A percentile compares a stretch with the other conserved stretches of the same genome.
Evolutionary conservation across 257 asterid genomes (phyloP).

Genomic region (Petunia secreta): DNA sequence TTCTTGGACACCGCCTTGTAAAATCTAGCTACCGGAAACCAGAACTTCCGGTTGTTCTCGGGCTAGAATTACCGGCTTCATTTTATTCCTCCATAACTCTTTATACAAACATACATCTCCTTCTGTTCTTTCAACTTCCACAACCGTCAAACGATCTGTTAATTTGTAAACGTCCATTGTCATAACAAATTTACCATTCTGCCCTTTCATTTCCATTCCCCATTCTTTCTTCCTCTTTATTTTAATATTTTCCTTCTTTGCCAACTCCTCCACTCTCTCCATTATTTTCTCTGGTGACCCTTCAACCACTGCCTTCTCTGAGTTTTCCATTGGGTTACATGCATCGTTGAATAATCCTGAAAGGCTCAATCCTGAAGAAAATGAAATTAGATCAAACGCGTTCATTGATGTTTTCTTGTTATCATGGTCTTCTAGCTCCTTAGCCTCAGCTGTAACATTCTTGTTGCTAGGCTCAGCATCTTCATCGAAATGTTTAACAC

Average conservation of each 20-base stretch:
- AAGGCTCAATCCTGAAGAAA: constrained; percentile 51
- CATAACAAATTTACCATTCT: constrained; percentile 39
- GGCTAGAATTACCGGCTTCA: constrained; percentile 43
- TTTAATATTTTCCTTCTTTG: constrained; percentile 34
- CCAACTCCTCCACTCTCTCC: constrained; percentile 43
- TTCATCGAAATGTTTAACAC: constrained; percentile 6
- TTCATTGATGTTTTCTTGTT: constrained; percentile 30
- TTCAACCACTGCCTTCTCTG: constrained; percentile 43
- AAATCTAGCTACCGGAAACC: constrained; percentile 27
- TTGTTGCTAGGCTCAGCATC: neutral
- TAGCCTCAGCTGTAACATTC: too few relatives aligned
- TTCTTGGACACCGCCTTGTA: neutral
- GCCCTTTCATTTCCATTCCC: constrained; percentile 52
- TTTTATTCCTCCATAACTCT: constrained; percentile 46
- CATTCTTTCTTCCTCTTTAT: constrained; percentile 45
- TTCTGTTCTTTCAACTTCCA: constrained; percentile 45
- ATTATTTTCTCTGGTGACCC: constrained; percentile 42
- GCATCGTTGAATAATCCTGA: constrained; percentile 40
- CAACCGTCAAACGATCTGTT: constrained; percentile 40
- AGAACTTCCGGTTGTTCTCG: neutral
- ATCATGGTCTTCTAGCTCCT: neutral
- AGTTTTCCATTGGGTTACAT: constrained; percentile 29
- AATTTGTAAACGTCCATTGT: constrained; percentile 47
- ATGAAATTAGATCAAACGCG: constrained; percentile 54
- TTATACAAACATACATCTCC: constrained; percentile 33